Conservation (phyloP, 2,329 filamentous ascomycete species). For the Aaosphaeria pasadenensis region DNA sequence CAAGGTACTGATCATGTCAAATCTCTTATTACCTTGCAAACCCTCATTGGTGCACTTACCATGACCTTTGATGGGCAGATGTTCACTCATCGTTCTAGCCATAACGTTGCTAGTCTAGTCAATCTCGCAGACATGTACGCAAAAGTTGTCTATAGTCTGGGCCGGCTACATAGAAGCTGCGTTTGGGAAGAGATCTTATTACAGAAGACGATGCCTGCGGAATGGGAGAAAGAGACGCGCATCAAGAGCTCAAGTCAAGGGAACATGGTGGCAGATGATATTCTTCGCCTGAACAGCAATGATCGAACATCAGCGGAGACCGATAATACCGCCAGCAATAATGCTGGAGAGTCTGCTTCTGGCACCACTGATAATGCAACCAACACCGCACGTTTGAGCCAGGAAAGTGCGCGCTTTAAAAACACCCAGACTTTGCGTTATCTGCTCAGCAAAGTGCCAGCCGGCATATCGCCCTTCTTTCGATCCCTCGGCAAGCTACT, state of each 20-base stretch:
- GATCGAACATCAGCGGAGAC: constrained; percentile 13
- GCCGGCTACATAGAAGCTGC: constrained; percentile 73
- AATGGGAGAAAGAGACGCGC: constrained; percentile 55
- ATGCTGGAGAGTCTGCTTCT: constrained; percentile 3
- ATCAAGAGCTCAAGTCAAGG: constrained; percentile 40
- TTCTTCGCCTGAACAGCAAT: constrained; percentile 32
- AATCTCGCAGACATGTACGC: constrained; percentile 85
- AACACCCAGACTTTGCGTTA: constrained; percentile 78
- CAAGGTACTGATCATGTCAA: constrained; percentile 77
- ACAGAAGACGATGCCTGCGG: constrained; percentile 68
- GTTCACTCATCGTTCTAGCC: constrained; percentile 61
- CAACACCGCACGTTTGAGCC: constrained; percentile 11
- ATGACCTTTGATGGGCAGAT: constrained; percentile 67
- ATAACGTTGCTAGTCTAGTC: constrained; percentile 67
- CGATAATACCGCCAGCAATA: constrained; percentile 11
- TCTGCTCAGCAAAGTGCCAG: constrained; percentile 74
- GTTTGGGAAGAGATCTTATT: constrained; percentile 82
- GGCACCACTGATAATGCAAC: constrained; percentile 5
- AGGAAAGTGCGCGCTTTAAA: constrained; percentile 52
- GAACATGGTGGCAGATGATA: constrained; percentile 38
- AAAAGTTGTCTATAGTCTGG: constrained; percentile 69
- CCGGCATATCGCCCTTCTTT: constrained; percentile 79
- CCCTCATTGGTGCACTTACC: constrained; percentile 70
- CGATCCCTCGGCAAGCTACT: constrained; percentile 81
- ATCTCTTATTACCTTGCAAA: constrained; percentile 72